These are phyloP conservation scores for Medicago ruthenica DNA, from an alignment of 306 rosid species.

Conservation along the genomic window DNA sequence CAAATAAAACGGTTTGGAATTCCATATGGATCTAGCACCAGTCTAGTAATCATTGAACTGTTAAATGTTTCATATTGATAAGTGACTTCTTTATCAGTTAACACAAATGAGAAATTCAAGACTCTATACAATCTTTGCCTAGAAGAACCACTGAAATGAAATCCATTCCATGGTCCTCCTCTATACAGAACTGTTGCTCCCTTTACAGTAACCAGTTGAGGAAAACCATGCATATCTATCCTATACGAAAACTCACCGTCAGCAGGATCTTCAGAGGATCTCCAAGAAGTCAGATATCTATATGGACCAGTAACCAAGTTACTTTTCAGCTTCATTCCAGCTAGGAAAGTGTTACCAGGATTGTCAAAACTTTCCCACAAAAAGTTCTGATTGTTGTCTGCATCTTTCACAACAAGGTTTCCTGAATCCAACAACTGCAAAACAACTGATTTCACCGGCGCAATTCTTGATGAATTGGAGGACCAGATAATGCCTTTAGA, in stretches of 20 bases:
- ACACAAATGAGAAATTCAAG: not conserved
- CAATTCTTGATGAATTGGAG: not conserved
- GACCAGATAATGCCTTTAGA: not conserved
- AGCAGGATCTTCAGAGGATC: constrained; percentile 12
- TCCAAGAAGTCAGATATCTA: constrained; percentile 39
- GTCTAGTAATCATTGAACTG: constrained; percentile 4
- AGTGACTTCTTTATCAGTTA: constrained; percentile 33
- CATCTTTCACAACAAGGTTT: constrained; percentile 1
- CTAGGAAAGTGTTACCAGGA: constrained; percentile 4
- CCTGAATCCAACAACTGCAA: not conserved
- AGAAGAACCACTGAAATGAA: constrained; percentile 16
- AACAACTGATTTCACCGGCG: not conserved
- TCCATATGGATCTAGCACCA: not conserved
- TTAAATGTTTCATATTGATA: not conserved
- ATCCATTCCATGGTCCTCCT: constrained; percentile 47
- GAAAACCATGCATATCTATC: constrained; percentile 40
- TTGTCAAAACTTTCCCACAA: not conserved
- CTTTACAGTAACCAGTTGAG: constrained; percentile 24
- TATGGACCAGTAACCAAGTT: constrained; percentile 19
- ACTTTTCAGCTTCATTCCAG: constrained; percentile 30
- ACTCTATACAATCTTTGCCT: not conserved
- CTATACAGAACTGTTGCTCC: not conserved
- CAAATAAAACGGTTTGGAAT: constrained; percentile 36
- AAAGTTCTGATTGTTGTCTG: not conserved
- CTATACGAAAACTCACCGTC: constrained; percentile 33